Percentiles rank a stretch among this genome's conserved stretches.
These are phyloP conservation scores for Selaginella tamariscina DNA, from an alignment of 75 land plant genomes.

Conservation along the genomic window DNA sequence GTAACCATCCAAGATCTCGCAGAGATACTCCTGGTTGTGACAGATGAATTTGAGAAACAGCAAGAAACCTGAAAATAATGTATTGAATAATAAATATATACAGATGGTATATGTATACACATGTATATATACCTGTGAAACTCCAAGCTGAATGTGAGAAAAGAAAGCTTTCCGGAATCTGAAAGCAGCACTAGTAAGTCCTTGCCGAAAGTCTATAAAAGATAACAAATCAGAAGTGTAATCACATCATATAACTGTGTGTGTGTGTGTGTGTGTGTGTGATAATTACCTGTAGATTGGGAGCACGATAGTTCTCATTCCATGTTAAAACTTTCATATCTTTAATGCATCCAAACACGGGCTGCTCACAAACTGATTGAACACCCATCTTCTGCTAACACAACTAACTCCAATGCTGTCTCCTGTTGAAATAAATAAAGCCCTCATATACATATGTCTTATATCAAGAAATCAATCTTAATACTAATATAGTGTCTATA, in stretches of 20 bases:
- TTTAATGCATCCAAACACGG: slow-evolving; percentile 89
- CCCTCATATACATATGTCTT: background rate
- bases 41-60: slow-evolving; percentile 60
- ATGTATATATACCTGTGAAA: slow-evolving; percentile 65
- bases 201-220: slow-evolving; percentile 47
- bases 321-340: slow-evolving; percentile 62
- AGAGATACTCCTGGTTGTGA: slow-evolving; percentile 72
- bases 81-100: slow-evolving; percentile 9
- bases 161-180: slow-evolving; percentile 92
- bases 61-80: slow-evolving; percentile 51
- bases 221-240: background rate
- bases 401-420: slow-evolving; percentile 75
- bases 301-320: slow-evolving; percentile 38
- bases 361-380: slow-evolving; percentile 80
- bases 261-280: no score
- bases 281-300: slow-evolving; percentile 40
- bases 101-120: background rate
- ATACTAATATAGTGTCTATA: background rate
- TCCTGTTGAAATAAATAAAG: slow-evolving; percentile 42
- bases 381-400: slow-evolving; percentile 74
- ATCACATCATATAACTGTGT: background rate
- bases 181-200: slow-evolving; percentile 78
- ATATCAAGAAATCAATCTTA: background rate
- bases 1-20: slow-evolving; percentile 64
- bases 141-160: slow-evolving; percentile 69